Percentiles rank a stretch among this genome's conserved stretches.
These are phyloP conservation scores for Xylaria sp. DNA, from an alignment of 2,329 filamentous ascomycete genomes.

Conservation along the genomic window DNA sequence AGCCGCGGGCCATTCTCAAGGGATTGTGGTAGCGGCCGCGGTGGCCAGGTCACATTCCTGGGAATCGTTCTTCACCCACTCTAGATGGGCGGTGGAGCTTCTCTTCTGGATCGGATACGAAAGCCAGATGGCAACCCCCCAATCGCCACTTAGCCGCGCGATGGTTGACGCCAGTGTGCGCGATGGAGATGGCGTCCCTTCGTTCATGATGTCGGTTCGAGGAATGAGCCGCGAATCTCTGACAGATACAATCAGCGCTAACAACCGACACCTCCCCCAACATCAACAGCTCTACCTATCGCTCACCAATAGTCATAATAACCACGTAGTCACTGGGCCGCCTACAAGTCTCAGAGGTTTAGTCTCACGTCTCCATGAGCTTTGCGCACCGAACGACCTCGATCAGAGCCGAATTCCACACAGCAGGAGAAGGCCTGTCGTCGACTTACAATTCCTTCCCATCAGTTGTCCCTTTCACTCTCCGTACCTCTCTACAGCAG, in stretches of 20 bases:
- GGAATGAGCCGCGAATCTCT: slow-evolving; percentile 86
- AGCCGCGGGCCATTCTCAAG: slow-evolving; percentile 94
- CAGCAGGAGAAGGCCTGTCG: slow-evolving; percentile 94
- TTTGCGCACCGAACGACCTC: slow-evolving; percentile 92
- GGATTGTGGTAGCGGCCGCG: slow-evolving; percentile 89
- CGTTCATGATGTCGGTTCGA: slow-evolving; percentile 96
- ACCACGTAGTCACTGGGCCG: slow-evolving; percentile 96
- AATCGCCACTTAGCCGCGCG: slow-evolving; percentile 87
- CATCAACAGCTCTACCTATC: slow-evolving; percentile 95
- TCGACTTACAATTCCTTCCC: slow-evolving; percentile 94
- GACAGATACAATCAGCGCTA: slow-evolving; percentile 93
- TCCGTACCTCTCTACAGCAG: slow-evolving; percentile 84
- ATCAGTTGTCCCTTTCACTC: slow-evolving; percentile 99
- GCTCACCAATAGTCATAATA: slow-evolving; percentile 92
- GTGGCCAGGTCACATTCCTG: slow-evolving; percentile 90
- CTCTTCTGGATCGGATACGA: slow-evolving; percentile 98
- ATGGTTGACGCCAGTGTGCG: slow-evolving; percentile 92
- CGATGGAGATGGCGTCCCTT: slow-evolving; percentile 89
- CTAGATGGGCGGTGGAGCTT: slow-evolving; percentile 82
- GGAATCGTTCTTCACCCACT: slow-evolving; percentile 85
- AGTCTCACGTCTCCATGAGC: slow-evolving; percentile 90
- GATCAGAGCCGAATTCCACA: slow-evolving; percentile 94
- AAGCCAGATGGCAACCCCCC: slow-evolving; percentile 95
- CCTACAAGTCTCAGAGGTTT: slow-evolving; percentile 95
- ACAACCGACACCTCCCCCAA: slow-evolving; percentile 90